Evolutionary conservation across 306 rosid species (phyloP).

Genomic region (Astragalus membranaceus): DNA sequence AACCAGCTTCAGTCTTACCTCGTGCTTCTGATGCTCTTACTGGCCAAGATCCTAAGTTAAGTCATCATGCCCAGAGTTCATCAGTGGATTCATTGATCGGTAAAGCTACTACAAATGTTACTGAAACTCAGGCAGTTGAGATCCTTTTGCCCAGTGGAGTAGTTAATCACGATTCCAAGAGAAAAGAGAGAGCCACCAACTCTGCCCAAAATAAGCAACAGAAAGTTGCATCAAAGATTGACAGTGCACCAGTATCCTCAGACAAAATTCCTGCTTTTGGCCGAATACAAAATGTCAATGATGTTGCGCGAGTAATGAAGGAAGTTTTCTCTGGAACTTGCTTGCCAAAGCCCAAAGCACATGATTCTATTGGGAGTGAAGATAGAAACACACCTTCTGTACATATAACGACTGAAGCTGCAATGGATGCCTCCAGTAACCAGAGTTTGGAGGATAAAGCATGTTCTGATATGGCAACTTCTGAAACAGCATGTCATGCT

Average conservation of each 20-base stretch:
- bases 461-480: slow-evolving; percentile 7
- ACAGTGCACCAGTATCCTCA: slow-evolving; percentile 47
- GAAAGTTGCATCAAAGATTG: slow-evolving; percentile 37
- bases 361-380: slow-evolving; percentile 48
- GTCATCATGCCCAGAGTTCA: slow-evolving; percentile 32
- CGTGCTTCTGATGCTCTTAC: slow-evolving; percentile 34
- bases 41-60: slow-evolving; percentile 48
- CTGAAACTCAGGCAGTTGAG: slow-evolving; percentile 43
- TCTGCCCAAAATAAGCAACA: slow-evolving; percentile 53
- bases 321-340: slow-evolving; percentile 92
- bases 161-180: slow-evolving; percentile 50
- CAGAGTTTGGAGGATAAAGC: slow-evolving; percentile 19
- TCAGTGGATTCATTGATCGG: slow-evolving; percentile 38
- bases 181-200: slow-evolving; percentile 55
- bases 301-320: slow-evolving; percentile 99
- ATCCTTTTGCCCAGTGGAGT: slow-evolving; percentile 45
- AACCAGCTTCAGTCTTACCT: slow-evolving; percentile 32
- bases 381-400: slow-evolving; percentile 31
- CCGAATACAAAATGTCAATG: slow-evolving; percentile 72
- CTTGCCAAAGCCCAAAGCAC: slow-evolving; percentile 52
- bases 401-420: slow-evolving; percentile 32
- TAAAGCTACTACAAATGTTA: slow-evolving; percentile 37
- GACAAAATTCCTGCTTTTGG: slow-evolving; percentile 62
- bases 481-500: neutral
- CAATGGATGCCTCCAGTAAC: slow-evolving; percentile 8